Base-by-base conservation (phyloP, 768 basidiomycete genomes). In the Crassisporium funariophilum region DNA sequence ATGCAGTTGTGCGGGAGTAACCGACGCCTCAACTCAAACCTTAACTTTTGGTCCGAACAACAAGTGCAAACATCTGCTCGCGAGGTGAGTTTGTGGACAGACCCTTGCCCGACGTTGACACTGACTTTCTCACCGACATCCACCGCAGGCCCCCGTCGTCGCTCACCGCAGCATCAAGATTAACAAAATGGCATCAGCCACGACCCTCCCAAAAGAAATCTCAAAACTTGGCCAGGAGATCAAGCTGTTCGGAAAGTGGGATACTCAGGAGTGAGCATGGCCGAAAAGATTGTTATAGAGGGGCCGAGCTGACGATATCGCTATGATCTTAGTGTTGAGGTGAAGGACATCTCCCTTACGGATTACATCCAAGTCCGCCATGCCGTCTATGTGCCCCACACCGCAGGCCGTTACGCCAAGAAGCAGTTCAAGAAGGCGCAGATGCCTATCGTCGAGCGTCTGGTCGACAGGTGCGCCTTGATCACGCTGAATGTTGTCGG, bases 381-480 rank as follows among this genome's bases (percentile, higher is more conserved):
- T 69, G 87, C 94, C 41, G 95, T 98, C 67, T 98, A 93, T 76
- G 74, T 97, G 47, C 95, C 95, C 50, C 95, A 99, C 82, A 99
- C 97, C 52, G 95, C 95, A 55, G 97, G 97, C 57, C 92, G 97
- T 72, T 98, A 98, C 71, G 92, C 95, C 65, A 95, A 95, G 81
- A 98, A 98, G 79, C 95, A 98, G 74, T 99, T 98, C 86, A 98
- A 95, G 82, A 99, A 99, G 85, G 94, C 93, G 4, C 92, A 97
- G 72, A 99, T 99, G 97, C 97, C 97, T 66, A 95, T 99, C 68
- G 97, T 98, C 61, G 97, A 99, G 76, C 91, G 97, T 68, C 79
- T 99, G 66, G 97, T 98, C 58, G 95, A 98, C 81, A 87, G 86
- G 94, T 91, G 64, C 60, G 83, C 37, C 24, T 21, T 24, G 25